Percentiles rank a stretch among this genome's conserved stretches.
These are phyloP conservation scores for Zizania palustris DNA, from an alignment of 202 grass and related monocot genomes.

Conservation along the genomic window DNA sequence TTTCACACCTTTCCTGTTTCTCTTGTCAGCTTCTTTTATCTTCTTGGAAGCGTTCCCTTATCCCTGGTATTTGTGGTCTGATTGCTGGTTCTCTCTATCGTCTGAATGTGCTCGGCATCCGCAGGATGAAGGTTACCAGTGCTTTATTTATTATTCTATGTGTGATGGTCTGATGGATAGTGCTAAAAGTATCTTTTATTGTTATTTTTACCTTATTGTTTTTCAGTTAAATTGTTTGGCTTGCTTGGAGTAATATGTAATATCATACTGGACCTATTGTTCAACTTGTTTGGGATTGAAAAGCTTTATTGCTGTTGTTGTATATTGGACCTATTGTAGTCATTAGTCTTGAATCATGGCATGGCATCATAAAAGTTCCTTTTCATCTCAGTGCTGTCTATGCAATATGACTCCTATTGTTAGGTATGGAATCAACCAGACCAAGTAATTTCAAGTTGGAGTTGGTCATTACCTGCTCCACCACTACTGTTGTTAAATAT, in stretches of 20 bases:
- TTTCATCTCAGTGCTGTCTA: slow-evolving; percentile 3
- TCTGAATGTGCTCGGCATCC: slow-evolving; percentile 74
- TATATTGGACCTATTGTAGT: background rate
- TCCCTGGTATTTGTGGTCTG: slow-evolving; percentile 89
- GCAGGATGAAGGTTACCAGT: slow-evolving; percentile 67
- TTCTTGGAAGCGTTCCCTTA: slow-evolving; percentile 77
- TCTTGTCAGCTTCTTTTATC: slow-evolving; percentile 83
- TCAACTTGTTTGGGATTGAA: no score
- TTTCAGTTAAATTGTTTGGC: background rate
- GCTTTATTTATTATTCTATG: slow-evolving; percentile 13
- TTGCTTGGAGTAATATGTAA: slow-evolving; percentile 24
- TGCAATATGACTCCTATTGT: slow-evolving; percentile 23
- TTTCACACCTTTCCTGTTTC: slow-evolving; percentile 23
- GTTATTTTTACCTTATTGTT: slow-evolving; percentile 27
- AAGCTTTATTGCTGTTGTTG: no score
- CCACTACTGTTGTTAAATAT: slow-evolving; percentile 16
- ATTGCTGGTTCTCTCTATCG: slow-evolving; percentile 79
- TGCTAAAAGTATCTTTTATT: slow-evolving; percentile 17
- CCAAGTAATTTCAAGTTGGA: slow-evolving; percentile 29
- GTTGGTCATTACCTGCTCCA: slow-evolving; percentile 22
- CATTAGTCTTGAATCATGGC: slow-evolving; percentile 3
- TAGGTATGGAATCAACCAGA: slow-evolving; percentile 38
- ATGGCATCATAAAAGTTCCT: background rate
- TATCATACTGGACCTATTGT: slow-evolving; percentile 10
- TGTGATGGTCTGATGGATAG: background rate